Conservation (phyloP, 176 grass and related monocot species). For the Phoenix dactylifera region DNA sequence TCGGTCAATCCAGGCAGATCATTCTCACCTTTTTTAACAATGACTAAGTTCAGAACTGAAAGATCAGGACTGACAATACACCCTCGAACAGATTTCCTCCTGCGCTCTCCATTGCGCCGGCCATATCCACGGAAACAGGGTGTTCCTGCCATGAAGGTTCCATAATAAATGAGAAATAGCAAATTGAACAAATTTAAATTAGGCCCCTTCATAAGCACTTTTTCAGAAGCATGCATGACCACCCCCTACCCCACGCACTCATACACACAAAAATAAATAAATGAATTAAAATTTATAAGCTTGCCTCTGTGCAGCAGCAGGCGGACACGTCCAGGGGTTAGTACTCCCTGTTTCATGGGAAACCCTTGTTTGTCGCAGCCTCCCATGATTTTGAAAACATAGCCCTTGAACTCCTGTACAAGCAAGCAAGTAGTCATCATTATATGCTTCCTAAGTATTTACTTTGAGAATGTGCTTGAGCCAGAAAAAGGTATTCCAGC, state of each 20-base stretch:
- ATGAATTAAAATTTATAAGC: no score
- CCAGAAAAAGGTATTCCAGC: no score
- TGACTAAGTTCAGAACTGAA: constrained; percentile 83
- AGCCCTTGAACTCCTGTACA: constrained; percentile 75
- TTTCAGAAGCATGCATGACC: no score
- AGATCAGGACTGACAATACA: constrained; percentile 93
- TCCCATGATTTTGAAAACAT: constrained; percentile 92
- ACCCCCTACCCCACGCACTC: no score
- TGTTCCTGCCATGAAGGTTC: constrained; percentile 32
- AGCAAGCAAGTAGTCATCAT: constrained; percentile 9
- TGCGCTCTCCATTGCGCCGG: constrained; percentile 74
- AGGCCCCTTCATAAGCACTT: no score
- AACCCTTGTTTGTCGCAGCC: constrained; percentile 93
- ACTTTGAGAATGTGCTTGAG: no score
- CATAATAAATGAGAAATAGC: background rate
- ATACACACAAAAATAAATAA: no score
- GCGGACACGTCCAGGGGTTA: constrained; percentile 73
- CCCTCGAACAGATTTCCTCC: constrained; percentile 86
- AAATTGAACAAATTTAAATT: background rate
- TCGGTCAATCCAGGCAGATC: constrained; percentile 80
- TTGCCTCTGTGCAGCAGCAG: constrained; percentile 79
- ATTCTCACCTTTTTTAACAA: constrained; percentile 87
- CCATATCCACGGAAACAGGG: constrained; percentile 87
- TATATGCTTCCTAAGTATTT: background rate
- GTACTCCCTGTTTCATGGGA: constrained; percentile 91